Conservation (phyloP, 805 yeast genomes). For the Candida glaebosa region DNA sequence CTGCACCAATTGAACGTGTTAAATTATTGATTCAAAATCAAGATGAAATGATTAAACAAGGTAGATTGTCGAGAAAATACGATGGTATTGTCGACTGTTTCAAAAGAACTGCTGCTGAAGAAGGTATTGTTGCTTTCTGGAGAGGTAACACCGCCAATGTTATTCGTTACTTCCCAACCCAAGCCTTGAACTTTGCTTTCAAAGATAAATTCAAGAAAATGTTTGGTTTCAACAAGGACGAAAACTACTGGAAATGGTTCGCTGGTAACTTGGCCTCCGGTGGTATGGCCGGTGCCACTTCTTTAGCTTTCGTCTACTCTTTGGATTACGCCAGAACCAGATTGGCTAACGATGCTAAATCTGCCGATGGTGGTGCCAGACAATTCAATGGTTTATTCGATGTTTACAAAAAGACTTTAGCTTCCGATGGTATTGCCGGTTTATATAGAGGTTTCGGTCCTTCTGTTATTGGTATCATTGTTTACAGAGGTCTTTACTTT, state of each 20-base stretch:
- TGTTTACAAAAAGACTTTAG: constrained; percentile 93
- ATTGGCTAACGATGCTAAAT: constrained; percentile 97
- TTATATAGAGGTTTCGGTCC: constrained; percentile 99
- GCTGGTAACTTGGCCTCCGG: constrained; percentile 99
- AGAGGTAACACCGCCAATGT: constrained; percentile 99
- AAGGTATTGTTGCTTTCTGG: constrained; percentile 94
- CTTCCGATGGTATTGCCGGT: constrained; percentile 97
- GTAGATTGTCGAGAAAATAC: constrained; percentile 84
- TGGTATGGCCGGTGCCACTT: constrained; percentile 98
- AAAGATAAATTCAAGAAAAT: constrained; percentile 93
- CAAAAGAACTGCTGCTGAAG: constrained; percentile 90
- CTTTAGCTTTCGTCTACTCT: constrained; percentile 90
- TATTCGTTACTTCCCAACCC: constrained; percentile 99
- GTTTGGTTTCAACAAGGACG: constrained; percentile 97
- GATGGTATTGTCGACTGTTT: constrained; percentile 91
- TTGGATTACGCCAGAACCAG: constrained; percentile 98
- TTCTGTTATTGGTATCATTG: constrained; percentile 95
- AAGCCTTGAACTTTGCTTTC: constrained; percentile 97
- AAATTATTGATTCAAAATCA: constrained; percentile 95
- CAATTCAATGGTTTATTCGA: constrained; percentile 96
- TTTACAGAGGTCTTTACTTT: constrained; percentile 98
- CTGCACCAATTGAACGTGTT: constrained; percentile 97
- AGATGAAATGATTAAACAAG: constrained; percentile 97
- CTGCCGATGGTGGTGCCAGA: constrained; percentile 87
- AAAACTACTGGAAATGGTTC: constrained; percentile 89